phyloP scores from a whole-genome alignment of 2,329 filamentous ascomycete species.

The Aspergillus sp. region DNA sequence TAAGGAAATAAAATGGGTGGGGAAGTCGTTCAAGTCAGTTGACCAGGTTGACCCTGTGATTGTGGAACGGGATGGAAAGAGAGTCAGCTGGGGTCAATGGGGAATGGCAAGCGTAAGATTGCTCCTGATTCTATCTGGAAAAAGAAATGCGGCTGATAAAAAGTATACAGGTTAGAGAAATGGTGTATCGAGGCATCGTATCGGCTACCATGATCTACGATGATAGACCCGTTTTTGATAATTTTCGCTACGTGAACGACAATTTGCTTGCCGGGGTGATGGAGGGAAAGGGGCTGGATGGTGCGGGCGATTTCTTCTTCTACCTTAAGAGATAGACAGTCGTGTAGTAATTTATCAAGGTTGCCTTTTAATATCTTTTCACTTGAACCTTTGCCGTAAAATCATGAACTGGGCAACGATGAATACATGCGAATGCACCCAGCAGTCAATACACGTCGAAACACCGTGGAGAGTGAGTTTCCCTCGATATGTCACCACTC shows the following conservation, averaged over 20 bases:
- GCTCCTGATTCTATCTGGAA: too few relatives aligned
- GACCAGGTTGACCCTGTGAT: constrained; percentile 10
- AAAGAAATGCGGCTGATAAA: too few relatives aligned
- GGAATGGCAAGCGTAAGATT: constrained; percentile 2
- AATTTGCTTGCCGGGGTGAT: constrained; percentile 8
- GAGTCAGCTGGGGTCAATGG: constrained; percentile 1
- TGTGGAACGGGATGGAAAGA: constrained; percentile 2
- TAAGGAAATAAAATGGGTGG: constrained; percentile 9
- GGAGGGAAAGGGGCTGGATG: neutral
- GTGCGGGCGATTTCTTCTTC: neutral
- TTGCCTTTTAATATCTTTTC: too few relatives aligned
- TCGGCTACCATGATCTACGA: constrained; percentile 14
- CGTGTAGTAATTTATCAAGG: too few relatives aligned
- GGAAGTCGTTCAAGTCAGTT: constrained; percentile 5
- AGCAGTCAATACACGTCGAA: too few relatives aligned
- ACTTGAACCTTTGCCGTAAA: too few relatives aligned
- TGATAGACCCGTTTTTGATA: constrained; percentile 6
- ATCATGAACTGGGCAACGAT: too few relatives aligned
- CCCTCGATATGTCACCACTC: too few relatives aligned
- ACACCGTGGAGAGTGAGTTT: too few relatives aligned
- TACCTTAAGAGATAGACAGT: neutral
- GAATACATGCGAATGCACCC: too few relatives aligned
- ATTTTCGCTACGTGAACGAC: constrained; percentile 11
- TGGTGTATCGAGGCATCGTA: constrained; percentile 3
- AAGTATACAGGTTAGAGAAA: neutral